Conservation (phyloP, 176 grass and related monocot species). For the Ensete glaucum region DNA sequence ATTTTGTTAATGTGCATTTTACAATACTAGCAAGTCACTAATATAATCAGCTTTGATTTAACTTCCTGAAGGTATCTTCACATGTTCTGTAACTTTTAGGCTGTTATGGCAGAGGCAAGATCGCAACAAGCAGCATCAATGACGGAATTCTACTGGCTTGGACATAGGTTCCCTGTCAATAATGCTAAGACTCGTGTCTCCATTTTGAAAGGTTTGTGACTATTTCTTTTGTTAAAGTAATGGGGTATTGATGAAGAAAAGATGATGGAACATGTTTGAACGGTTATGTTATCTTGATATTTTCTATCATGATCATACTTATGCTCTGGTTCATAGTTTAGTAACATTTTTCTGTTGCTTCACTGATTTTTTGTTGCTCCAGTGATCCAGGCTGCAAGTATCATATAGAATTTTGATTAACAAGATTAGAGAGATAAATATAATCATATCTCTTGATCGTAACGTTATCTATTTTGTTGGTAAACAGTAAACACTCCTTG, state of each 20-base stretch:
- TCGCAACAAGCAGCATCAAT: constrained; percentile 89
- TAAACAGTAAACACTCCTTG: not conserved
- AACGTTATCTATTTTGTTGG: no score
- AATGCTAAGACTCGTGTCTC: constrained; percentile 96
- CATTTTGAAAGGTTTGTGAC: constrained; percentile 77
- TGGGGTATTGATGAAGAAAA: not conserved
- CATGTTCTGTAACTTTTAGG: constrained; percentile 33
- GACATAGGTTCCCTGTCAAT: constrained; percentile 70
- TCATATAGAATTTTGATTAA: no score
- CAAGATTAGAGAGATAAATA: no score
- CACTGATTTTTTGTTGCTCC: no score
- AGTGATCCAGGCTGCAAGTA: no score
- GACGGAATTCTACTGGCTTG: constrained; percentile 93
- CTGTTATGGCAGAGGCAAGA: constrained; percentile 90
- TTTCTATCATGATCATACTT: not conserved
- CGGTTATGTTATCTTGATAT: not conserved
- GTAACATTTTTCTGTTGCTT: not conserved
- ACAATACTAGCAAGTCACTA: not conserved
- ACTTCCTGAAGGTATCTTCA: not conserved
- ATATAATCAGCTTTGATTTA: not conserved
- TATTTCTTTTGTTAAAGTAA: constrained; percentile 16
- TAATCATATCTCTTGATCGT: no score
- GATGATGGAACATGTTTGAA: not conserved
- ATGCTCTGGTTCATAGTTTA: not conserved
- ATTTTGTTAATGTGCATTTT: not conserved